These are phyloP conservation scores for Trametes villosa DNA, from an alignment of 768 basidiomycete species.

Conservation along the genomic window DNA sequence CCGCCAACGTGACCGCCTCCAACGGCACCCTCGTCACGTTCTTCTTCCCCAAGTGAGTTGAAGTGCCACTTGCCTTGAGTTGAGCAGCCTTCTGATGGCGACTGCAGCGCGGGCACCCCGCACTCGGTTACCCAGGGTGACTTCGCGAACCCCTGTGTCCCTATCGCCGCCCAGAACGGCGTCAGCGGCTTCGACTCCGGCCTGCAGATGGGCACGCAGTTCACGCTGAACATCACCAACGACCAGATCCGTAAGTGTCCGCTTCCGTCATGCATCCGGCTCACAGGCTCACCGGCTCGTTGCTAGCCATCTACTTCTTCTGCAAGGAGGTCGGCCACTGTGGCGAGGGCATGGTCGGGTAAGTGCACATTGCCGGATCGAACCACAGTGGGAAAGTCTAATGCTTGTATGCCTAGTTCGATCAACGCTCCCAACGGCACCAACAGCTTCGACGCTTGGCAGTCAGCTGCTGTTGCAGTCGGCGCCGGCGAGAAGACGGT, in stretches of 20 bases:
- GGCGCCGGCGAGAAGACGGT: conserved; percentile 42
- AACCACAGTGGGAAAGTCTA: neutral
- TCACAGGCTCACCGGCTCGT: neutral
- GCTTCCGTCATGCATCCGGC: neutral
- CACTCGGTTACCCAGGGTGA: conserved; percentile 40
- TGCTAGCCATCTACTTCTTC: conserved; percentile 59
- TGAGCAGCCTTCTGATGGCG: neutral
- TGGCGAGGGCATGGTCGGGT: conserved; percentile 55
- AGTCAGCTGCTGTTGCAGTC: conserved; percentile 44
- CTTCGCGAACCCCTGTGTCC: conserved; percentile 37
- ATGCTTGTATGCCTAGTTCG: conserved; percentile 23
- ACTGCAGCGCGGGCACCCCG: conserved; percentile 5
- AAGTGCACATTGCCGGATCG: conserved; percentile 16
- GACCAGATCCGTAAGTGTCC: conserved; percentile 47
- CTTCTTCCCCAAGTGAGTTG: conserved; percentile 50
- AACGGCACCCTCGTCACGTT: conserved; percentile 59
- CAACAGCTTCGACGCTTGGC: conserved; percentile 48
- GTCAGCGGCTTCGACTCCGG: conserved; percentile 56
- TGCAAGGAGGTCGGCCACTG: conserved; percentile 55
- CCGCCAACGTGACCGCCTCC: conserved; percentile 49
- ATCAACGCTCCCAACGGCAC: conserved; percentile 57
- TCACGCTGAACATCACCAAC: conserved; percentile 53
- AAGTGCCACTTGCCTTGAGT: neutral
- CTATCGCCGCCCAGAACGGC: conserved; percentile 45
- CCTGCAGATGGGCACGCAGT: conserved; percentile 42